Evolutionary conservation across 257 asterid genomes (phyloP).

Genomic region (Fraxinus anomala): DNA sequence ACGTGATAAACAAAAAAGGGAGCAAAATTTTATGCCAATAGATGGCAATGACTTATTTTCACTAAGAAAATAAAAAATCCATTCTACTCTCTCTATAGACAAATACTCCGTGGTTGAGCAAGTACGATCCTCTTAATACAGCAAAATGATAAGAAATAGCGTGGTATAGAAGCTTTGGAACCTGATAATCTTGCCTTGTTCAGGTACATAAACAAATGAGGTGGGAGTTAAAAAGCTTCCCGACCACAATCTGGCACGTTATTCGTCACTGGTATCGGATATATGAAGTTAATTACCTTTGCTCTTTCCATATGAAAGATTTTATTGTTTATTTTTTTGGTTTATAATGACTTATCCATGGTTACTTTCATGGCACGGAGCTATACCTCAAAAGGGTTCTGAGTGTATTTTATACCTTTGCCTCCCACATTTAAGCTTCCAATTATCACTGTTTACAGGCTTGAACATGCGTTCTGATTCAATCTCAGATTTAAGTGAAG

Average conservation of each 20-base stretch:
- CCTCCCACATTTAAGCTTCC: background rate
- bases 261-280: background rate
- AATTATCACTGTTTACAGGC: background rate
- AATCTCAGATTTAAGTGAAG: background rate
- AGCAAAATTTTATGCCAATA: background rate
- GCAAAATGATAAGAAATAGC: background rate
- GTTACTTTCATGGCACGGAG: background rate
- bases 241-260: background rate
- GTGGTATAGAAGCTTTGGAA: background rate
- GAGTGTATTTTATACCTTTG: too few species aligned
- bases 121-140: background rate
- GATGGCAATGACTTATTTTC: background rate
- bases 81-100: background rate
- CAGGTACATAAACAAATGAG: background rate
- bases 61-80: background rate
- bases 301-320: background rate
- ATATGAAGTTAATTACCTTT: background rate
- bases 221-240: background rate
- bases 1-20: background rate
- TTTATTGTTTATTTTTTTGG: background rate
- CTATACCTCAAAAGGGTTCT: background rate
- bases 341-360: background rate
- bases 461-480: constrained; percentile 4
- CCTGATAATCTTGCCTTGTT: background rate
- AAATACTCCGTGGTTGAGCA: background rate